A percentile compares a stretch with the other conserved stretches of the same genome.
Conservation (phyloP, 495 filamentous ascomycete species). For the Daldinia vernicosa region DNA sequence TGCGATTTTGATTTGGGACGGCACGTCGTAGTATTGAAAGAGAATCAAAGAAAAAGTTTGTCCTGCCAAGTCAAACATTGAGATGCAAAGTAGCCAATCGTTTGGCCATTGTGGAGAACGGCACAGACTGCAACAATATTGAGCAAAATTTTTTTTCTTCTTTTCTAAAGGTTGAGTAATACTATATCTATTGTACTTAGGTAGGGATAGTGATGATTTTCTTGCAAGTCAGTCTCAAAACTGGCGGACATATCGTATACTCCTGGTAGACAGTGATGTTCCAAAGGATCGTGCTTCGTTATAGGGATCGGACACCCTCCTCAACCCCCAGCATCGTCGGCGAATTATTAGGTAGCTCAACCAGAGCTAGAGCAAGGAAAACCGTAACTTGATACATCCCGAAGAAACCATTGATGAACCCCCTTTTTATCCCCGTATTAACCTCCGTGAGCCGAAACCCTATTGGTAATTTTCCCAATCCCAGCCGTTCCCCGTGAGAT, state of each 20-base stretch:
- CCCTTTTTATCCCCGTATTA: constrained; percentile 14
- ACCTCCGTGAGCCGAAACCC: background rate
- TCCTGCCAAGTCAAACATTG: constrained; percentile 28
- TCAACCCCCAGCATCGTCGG: background rate
- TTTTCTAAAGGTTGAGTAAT: background rate
- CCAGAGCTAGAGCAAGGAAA: background rate
- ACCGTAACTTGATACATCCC: background rate
- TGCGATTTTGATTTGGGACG: constrained; percentile 1
- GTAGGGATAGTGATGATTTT: background rate
- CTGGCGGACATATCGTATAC: constrained; percentile 10
- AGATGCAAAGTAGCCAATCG: constrained; percentile 28
- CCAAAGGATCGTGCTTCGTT: constrained; percentile 14
- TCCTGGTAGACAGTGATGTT: background rate
- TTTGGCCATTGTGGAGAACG: constrained; percentile 24
- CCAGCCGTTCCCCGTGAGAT: constrained; percentile 7
- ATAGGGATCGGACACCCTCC: constrained; percentile 3
- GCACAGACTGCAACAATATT: constrained; percentile 29
- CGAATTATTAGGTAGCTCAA: background rate
- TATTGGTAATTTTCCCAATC: constrained; percentile 15
- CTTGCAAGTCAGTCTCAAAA: background rate
- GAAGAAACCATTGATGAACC: background rate
- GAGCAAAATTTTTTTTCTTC: constrained; percentile 13
- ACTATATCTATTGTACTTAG: background rate
- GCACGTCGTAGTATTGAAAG: background rate
- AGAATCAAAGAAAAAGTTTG: constrained; percentile 1